A percentile compares a stretch with the other conserved stretches of the same genome.
These are phyloP conservation scores for Umbelopsis vinacea DNA, from an alignment of 192 early-diverging fungal species.

Conservation along the genomic window DNA sequence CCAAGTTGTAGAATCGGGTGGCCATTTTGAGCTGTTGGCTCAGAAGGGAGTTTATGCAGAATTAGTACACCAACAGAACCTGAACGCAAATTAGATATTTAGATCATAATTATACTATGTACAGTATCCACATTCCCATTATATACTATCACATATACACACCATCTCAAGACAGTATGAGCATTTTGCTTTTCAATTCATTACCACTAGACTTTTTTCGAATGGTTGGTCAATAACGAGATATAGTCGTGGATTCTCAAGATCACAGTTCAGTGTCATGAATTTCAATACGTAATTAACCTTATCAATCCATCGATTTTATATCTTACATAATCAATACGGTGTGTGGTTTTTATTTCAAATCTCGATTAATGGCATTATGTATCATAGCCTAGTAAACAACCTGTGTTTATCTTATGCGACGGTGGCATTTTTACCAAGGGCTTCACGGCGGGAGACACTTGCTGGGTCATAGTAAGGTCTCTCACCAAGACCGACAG, in stretches of 20 bases:
- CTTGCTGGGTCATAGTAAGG: constrained; percentile 44
- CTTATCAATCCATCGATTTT: too few relatives aligned
- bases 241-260: too few relatives aligned
- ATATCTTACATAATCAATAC: too few relatives aligned
- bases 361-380: not conserved
- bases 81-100: constrained; percentile 34
- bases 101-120: not conserved
- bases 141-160: too few relatives aligned
- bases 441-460: constrained; percentile 25
- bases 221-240: too few relatives aligned
- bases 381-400: not conserved
- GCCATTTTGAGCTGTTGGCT: constrained; percentile 59
- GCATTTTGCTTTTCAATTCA: too few relatives aligned
- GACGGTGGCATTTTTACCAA: not conserved
- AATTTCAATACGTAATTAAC: too few relatives aligned
- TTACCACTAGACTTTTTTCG: too few relatives aligned
- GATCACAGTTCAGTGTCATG: too few relatives aligned
- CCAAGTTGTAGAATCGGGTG: constrained; percentile 62
- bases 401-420: not conserved
- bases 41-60: constrained; percentile 58
- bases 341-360: not conserved
- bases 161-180: not conserved
- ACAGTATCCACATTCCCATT: too few relatives aligned
- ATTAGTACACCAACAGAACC: constrained; percentile 70
- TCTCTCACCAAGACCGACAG: constrained; percentile 44